Evolutionary conservation across 2,329 filamentous ascomycete species (phyloP).

Genomic region (Pestalotiopsis sp.): DNA sequence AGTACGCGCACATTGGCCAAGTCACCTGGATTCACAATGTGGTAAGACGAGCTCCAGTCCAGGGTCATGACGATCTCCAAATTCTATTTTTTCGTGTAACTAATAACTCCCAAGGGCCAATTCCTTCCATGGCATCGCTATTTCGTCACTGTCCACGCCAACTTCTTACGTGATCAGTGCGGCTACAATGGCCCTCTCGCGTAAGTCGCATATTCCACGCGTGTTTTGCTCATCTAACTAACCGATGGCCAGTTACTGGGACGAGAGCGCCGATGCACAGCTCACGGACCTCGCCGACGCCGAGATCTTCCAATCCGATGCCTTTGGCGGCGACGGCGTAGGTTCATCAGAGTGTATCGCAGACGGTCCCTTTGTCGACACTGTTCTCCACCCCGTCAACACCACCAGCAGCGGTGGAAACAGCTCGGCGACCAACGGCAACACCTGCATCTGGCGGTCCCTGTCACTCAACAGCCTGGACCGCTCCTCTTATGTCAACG

Average conservation of each 20-base stretch:
- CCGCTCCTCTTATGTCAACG: background rate
- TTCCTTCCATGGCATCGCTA: background rate
- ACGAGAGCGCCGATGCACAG: background rate
- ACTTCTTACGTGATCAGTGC: background rate
- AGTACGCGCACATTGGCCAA: conserved; percentile 1
- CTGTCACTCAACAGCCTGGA: background rate
- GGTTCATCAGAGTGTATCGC: background rate
- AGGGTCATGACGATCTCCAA: too few species aligned
- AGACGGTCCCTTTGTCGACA: background rate
- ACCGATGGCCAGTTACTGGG: background rate
- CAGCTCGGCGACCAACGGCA: background rate
- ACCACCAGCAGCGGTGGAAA: background rate
- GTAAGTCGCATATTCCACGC: background rate
- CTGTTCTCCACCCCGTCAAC: background rate
- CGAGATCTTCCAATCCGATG: background rate
- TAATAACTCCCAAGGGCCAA: conserved; percentile 19
- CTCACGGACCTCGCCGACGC: background rate
- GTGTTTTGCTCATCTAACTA: background rate
- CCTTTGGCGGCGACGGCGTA: background rate
- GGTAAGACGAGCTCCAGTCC: background rate
- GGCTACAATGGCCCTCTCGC: background rate
- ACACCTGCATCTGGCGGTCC: background rate
- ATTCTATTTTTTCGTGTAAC: background rate
- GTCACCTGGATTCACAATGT: conserved; percentile 8
- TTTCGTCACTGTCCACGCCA: background rate